Base-by-base conservation (phyloP, 1,139 yeast genomes). In the Saccharomyces pastorianus region DNA sequence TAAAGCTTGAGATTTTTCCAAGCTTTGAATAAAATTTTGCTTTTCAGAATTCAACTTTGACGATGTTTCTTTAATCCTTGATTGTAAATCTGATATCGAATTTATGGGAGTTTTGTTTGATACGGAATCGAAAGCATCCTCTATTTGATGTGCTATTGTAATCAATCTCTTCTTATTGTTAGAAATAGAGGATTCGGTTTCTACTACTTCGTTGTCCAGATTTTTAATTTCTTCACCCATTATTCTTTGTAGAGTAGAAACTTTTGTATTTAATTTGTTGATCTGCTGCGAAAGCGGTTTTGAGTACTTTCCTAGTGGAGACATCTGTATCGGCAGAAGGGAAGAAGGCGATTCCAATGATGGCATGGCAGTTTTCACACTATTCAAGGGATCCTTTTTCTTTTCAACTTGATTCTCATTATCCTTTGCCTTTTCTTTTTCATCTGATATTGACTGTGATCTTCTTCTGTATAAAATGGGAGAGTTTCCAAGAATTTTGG, bases 1-100 rank as follows among this genome's bases (percentile, higher is more conserved):
- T 46, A 79, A 73, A 0, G 88, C 83, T 62, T 84, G 90, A 0
- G 83, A 73, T 52, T 84, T 75, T 62, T 83, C 70, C n/a, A 61
- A 50, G 49, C 59, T 56, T 28, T 61, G 64, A 13, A 55, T 42
- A 17, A 54, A 59, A 17, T 47, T 38, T 23, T 48, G 50, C 38
- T 55, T 58, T 14, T 52, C 53, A 26, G 52, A 49, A 14, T 50
- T 41, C 27, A 57, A 53, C 17, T 47, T 17, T 29, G 29, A 23
- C 3, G 48, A 20, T 8, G 23, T 28, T 2, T 27, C 44, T 6
- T 44, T 27, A 4, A 50, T 51, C 7, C 48, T 38, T 3, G 48
- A 34, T 8, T 47, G 31, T 23, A 57, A 41, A 14, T 32, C 49
- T 26, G 31, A 28, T 28, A 31, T 14, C n/a, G 49, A 47, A 14